Evolutionary conservation across 2,329 filamentous ascomycete genomes (phyloP), one percentile per base, ranked within the genome.

Genomic region (Pyricularia grisea): DNA sequence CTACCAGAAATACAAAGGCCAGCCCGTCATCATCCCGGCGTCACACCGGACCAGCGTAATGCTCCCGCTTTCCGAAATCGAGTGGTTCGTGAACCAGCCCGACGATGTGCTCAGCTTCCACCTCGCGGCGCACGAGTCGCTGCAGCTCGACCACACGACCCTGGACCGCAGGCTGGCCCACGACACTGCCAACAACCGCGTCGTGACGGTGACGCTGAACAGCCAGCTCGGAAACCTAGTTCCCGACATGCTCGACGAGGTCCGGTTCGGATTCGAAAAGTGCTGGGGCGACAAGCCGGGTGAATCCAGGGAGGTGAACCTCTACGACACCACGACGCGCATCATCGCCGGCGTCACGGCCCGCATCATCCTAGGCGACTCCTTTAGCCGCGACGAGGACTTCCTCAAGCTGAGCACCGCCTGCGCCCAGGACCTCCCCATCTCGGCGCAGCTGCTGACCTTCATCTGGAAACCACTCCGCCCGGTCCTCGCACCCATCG

Each of bases 31-130:
- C 23, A 36, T 78, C 10, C 76, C 77, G 6, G 11, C 77, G 3
- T 23, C 68, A 3, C 25, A 33, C 60, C 28, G 55, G 42, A 72
- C 74, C 69, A 69, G 73, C 65, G 70, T 79, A 1, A 14, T 76
- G 23, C 72, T 79, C 10, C 76, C 77, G 5, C 67, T 71, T 2
- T 70, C 71, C 28, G 72, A 78, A 64, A 71, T 71, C n/a, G 74
- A 76, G 68, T 79, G 75, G 72, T 74, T 77, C 33, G 70, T 73
- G 31, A 75, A 77, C 61, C 75, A 77, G 71, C 76, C 76, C 31
- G 75, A 77, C 66, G 64, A 70, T 2, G 71, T 74, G 4, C 65
- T 78, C 27, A 70, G 71, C 71, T 72, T 75, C 67, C 71, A 75
- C 67, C 67, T 68, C 3, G 66, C 72, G 67, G 70, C 71, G 3